Base-by-base conservation (phyloP, 805 yeast genomes). In the Tetrapisispora phaffii region DNA sequence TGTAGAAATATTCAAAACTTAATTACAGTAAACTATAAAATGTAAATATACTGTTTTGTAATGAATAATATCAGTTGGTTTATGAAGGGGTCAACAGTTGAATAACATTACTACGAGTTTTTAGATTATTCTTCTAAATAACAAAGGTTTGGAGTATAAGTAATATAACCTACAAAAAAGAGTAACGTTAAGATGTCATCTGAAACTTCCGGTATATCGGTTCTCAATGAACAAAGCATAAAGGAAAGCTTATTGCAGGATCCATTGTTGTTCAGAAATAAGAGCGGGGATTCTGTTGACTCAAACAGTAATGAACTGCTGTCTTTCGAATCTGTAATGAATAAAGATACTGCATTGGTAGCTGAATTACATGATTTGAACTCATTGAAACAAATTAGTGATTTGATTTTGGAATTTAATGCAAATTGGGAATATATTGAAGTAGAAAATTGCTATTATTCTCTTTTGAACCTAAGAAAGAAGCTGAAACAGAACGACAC, bases 391-490 rank as follows among this genome's bases (percentile, higher is more conserved):
- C 47, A 52, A 1, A 22, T 60, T 1, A 44, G 60, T 2, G 51
- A 47, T 19, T 47, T 61, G 15, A 42, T 62, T 16, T 41, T 50
- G 38, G 67, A 62, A 44, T 55, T 60, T 26, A 57, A 57, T 20
- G 52, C 62, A 6, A 61, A 60, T 47, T 50, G 55, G 19, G 57
- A 57, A 23, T 41, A 51, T 31, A 31, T 50, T 17, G 66, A 61
- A 44, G 49, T 60, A n/a, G 65, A 60, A 40, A 60, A 59, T 47
- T 60, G 65, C 42, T 62, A 57, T 42, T 56, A 58, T 45, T 59
- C 66, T 2, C 44, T 62, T 31, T 49, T 55, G 32, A 50, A 53
- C 9, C 35, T 62, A 36, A 54, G 56, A 17, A 57, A 50, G 36
- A 60, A 55, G 42, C 38, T 60, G 9, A 46, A 48, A 22, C 51